These are phyloP conservation scores for Phaffia tasmanica DNA, from an alignment of 768 basidiomycete species.

Conservation along the genomic window DNA sequence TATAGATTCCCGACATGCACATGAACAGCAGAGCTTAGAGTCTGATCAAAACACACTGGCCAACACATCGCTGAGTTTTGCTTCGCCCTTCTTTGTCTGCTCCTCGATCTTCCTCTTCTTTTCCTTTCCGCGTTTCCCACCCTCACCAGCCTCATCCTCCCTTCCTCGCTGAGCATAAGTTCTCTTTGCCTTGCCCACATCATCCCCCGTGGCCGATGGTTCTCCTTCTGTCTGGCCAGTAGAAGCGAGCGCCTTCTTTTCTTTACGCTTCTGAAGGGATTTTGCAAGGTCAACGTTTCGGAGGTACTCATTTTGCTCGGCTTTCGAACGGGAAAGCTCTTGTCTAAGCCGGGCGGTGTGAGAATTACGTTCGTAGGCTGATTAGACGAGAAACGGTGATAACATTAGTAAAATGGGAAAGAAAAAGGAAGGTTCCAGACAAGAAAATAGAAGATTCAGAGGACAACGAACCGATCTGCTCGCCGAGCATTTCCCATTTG, in stretches of 20 bases:
- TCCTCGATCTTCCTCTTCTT: slow-evolving; percentile 31
- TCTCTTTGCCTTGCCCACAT: slow-evolving; percentile 19
- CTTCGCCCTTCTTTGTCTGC: slow-evolving; percentile 27
- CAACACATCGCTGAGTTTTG: slow-evolving; percentile 33
- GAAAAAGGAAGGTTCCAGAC: not conserved
- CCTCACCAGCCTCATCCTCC: slow-evolving; percentile 8
- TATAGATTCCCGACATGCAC: too few species aligned
- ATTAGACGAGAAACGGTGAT: slow-evolving; percentile 1
- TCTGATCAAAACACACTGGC: slow-evolving; percentile 31
- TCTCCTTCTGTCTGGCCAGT: slow-evolving; percentile 11
- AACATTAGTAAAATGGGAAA: not conserved
- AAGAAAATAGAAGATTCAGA: not conserved
- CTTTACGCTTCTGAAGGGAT: slow-evolving; percentile 43
- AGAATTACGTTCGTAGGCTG: slow-evolving; percentile 85
- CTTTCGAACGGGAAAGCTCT: slow-evolving; percentile 73
- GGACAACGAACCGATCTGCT: slow-evolving; percentile 76
- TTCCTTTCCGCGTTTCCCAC: slow-evolving; percentile 22
- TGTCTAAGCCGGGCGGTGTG: slow-evolving; percentile 81
- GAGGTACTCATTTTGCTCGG: slow-evolving; percentile 86
- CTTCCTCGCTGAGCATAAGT: slow-evolving; percentile 22
- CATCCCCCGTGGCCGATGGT: not conserved
- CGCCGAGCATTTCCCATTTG: slow-evolving; percentile 98
- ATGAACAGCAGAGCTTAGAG: not conserved
- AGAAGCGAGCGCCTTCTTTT: slow-evolving; percentile 29
- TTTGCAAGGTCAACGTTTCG: slow-evolving; percentile 86